phyloP scores from a whole-genome alignment of 2,329 filamentous ascomycete genomes.

The Aspergillus amoenus region DNA sequence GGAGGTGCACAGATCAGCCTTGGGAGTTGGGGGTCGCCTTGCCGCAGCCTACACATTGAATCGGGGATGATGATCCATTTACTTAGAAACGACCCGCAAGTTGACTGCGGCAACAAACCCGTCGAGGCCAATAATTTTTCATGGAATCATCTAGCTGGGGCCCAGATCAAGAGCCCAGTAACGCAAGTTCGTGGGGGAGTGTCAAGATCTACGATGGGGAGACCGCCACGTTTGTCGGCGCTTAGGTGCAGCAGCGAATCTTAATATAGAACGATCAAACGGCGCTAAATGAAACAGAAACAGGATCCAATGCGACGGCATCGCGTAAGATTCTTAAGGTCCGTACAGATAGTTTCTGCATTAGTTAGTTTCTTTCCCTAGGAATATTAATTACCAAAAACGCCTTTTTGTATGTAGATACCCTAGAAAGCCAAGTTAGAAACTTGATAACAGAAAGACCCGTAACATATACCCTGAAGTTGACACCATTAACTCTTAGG shows the following conservation, averaged over 20 bases:
- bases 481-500: constrained; percentile 3
- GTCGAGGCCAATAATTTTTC: background rate
- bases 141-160: background rate
- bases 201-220: background rate
- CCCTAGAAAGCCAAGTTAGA: constrained; percentile 1
- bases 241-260: constrained; percentile 7
- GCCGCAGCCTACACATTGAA: background rate
- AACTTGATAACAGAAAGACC: constrained; percentile 1
- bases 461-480: background rate
- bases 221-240: constrained; percentile 10
- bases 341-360: background rate
- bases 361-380: constrained; percentile 4
- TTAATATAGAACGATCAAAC: background rate
- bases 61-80: background rate
- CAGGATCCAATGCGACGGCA: background rate
- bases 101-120: background rate
- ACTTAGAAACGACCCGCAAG: background rate
- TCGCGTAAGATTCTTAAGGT: background rate
- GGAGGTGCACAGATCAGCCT: background rate
- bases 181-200: background rate
- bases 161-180: background rate
- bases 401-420: constrained; percentile 7
- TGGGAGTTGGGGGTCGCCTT: constrained; percentile 13
- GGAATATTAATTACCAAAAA: constrained; percentile 9
- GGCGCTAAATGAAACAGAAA: constrained; percentile 5